Percentiles rank a stretch among this genome's conserved stretches.
Conservation (phyloP, 768 basidiomycete species). For the Hygrophorus pudorinus region DNA sequence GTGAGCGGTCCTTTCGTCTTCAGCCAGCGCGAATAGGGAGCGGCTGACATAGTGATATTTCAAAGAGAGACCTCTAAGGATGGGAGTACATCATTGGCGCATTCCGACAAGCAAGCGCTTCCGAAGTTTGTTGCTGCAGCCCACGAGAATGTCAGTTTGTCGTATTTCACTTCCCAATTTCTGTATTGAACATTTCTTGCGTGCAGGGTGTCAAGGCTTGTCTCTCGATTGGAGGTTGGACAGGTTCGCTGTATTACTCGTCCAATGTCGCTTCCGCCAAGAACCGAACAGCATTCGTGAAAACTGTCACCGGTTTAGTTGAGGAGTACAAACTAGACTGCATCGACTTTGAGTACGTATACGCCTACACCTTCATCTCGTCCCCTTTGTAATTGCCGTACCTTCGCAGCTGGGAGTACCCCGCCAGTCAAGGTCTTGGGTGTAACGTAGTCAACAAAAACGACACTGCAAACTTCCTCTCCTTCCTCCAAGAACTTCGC, state of each 20-base stretch:
- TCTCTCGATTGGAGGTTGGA: conserved; percentile 65
- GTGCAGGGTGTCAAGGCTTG: conserved; percentile 47
- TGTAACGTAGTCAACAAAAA: conserved; percentile 41
- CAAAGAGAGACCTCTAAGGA: conserved; percentile 27
- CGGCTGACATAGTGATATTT: conserved; percentile 1
- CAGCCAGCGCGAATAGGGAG: not conserved
- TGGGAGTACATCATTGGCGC: conserved; percentile 22
- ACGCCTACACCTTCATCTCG: not conserved
- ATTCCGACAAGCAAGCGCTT: conserved; percentile 35
- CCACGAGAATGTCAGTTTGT: conserved; percentile 27
- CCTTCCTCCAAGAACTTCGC: conserved; percentile 57
- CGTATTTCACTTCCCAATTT: not conserved
- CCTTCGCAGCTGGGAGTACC: conserved; percentile 60
- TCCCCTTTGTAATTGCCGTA: not conserved
- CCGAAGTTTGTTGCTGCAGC: conserved; percentile 45
- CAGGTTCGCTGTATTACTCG: conserved; percentile 55
- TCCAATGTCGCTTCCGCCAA: conserved; percentile 41
- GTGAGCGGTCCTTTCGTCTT: conserved; percentile 27
- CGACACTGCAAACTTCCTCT: conserved; percentile 60
- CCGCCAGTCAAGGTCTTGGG: conserved; percentile 40
- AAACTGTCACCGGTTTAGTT: conserved; percentile 42
- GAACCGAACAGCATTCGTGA: conserved; percentile 56
- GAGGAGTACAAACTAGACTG: conserved; percentile 45
- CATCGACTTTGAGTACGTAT: conserved; percentile 38
- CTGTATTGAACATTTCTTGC: not conserved